Percentiles rank a stretch among this genome's conserved stretches.
These are phyloP conservation scores for Camellia oleifera DNA, from an alignment of 179 eudicot species.

Conservation along the genomic window DNA sequence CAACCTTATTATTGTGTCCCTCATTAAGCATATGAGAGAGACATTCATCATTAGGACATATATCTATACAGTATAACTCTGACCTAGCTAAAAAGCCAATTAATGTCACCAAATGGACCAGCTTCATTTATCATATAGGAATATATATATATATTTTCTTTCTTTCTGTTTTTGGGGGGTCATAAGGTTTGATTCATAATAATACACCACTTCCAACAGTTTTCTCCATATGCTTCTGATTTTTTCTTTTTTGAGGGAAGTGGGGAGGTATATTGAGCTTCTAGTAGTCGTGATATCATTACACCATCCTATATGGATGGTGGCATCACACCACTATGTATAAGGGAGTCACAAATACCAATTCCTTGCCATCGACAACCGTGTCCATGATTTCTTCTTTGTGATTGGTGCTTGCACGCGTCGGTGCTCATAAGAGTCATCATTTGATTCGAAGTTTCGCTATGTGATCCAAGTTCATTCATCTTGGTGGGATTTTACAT, in stretches of 20 bases:
- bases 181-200: too few relatives aligned
- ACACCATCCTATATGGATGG: slow-evolving; percentile 3
- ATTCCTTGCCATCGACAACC: neutral
- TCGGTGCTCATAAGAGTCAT: neutral
- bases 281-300: neutral
- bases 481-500: too few relatives aligned
- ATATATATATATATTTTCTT: too few relatives aligned
- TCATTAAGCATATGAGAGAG: neutral
- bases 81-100: slow-evolving; percentile 7
- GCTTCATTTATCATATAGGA: neutral
- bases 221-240: slow-evolving; percentile 1
- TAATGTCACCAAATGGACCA: neutral
- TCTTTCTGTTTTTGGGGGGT: too few relatives aligned
- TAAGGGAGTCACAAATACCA: too few relatives aligned
- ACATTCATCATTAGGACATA: neutral
- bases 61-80: too few relatives aligned
- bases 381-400: neutral
- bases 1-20: neutral
- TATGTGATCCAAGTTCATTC: too few relatives aligned
- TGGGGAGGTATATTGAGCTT: neutral
- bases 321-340: slow-evolving; percentile 11
- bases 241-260: neutral
- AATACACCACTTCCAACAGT: slow-evolving; percentile 8
- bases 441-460: too few relatives aligned
- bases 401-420: neutral